These are phyloP conservation scores for Blastomyces percursus DNA, from an alignment of 2,329 filamentous ascomycete species.

Conservation along the genomic window DNA sequence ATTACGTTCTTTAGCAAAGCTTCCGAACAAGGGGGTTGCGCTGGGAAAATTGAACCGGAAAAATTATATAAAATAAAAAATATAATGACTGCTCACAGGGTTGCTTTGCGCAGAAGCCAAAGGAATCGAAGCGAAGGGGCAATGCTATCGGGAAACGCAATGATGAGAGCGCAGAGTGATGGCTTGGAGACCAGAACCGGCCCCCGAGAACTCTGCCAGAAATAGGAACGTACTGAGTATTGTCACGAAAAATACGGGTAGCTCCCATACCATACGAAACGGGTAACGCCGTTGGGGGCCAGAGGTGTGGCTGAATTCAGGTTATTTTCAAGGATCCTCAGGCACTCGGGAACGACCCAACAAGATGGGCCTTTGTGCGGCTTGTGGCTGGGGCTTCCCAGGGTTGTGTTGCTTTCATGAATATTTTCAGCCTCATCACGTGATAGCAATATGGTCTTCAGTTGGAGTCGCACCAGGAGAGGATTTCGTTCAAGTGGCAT, in stretches of 20 bases:
- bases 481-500: not conserved
- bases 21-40: too few relatives aligned
- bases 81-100: not conserved
- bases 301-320: not conserved
- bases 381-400: not conserved
- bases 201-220: not conserved
- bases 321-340: not conserved
- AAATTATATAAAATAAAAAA: not conserved
- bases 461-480: not conserved
- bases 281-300: not conserved
- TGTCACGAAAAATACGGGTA: not conserved
- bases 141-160: not conserved
- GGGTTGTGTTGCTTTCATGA: not conserved
- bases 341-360: not conserved
- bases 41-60: not conserved
- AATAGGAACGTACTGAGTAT: not conserved
- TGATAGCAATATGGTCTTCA: not conserved
- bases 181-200: not conserved
- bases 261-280: slow-evolving; percentile 1
- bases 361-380: not conserved
- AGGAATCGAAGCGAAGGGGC: not conserved
- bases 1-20: not conserved
- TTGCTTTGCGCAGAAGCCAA: not conserved
- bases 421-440: not conserved
- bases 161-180: not conserved